Base-by-base conservation (phyloP, 768 basidiomycete species). In the Candolleomyces eurysporus region DNA sequence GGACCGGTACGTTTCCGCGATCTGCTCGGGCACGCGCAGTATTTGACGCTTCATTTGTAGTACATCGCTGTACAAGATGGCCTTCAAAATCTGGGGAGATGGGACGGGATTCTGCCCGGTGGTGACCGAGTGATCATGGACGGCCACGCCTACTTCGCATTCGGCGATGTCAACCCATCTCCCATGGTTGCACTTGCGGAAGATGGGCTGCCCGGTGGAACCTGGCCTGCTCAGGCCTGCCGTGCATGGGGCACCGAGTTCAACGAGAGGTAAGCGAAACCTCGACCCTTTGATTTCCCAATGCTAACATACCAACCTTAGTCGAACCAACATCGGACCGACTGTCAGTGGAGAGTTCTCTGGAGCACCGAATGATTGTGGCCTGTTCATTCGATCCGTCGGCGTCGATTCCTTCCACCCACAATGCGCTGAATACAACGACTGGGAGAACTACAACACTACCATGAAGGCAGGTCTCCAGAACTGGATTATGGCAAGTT, bases 331-430 rank as follows among this genome's bases (percentile, higher is more conserved):
- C 39, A 91, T 92, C 66, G 94, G 94, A 10, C 73, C 94, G 45
- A 86, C 86, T 14, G 69, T 88, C 26, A 86, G 85, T 0, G 94
- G 91, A 48, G 94, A 96, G 73, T 94, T 89, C 73, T 84, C 88
- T 57, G 79, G 79, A 2, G 88, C 85, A 10, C 80, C 78, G 66
- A 91, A 89, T 67, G 78, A 84, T 57, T 91, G 91, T 67, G 89
- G 71, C 9, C 64, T 76, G 14, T 75, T 70, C 60, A 58, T 76
- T 26, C 54, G 61, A 7, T 55, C 54, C 11, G 63, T 59, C 2
- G 73, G 72, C 10, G 67, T 69, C 13, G 64, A 59, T 36, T 90
- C 90, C 14, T 19, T 61, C 17, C 72, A 72, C 52, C 73, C 69
- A 5, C 48, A 75, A 56, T 76, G 79, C 66, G 51, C 71, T 45